Percentiles rank a stretch among this genome's conserved stretches.
phyloP scores from a whole-genome alignment of 2,329 filamentous ascomycete genomes.

The Onygenales sp. region DNA sequence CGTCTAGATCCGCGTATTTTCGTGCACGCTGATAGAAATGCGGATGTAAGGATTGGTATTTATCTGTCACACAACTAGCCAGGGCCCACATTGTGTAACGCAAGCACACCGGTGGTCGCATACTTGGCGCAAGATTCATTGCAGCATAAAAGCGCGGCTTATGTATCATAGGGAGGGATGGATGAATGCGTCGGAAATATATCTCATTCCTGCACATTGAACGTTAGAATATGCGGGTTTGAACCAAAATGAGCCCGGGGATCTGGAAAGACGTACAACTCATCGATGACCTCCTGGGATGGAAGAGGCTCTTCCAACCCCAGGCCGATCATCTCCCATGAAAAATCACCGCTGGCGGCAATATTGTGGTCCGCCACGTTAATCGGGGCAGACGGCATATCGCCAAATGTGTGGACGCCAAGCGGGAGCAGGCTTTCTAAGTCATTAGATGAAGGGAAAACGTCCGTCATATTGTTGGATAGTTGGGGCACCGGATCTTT shows the following conservation, averaged over 20 bases:
- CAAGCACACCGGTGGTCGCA: slow-evolving; percentile 76
- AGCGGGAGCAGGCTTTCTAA: not conserved
- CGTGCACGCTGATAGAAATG: slow-evolving; percentile 83
- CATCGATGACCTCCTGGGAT: slow-evolving; percentile 69
- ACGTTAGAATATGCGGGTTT: slow-evolving; percentile 12
- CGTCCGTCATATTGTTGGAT: not conserved
- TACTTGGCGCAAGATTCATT: slow-evolving; percentile 78
- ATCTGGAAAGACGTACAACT: slow-evolving; percentile 49
- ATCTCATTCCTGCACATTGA: slow-evolving; percentile 55
- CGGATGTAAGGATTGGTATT: slow-evolving; percentile 68
- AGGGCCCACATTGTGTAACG: slow-evolving; percentile 95
- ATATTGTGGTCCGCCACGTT: slow-evolving; percentile 15
- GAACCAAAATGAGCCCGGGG: not conserved
- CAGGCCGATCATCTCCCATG: slow-evolving; percentile 78
- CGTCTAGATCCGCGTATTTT: slow-evolving; percentile 83
- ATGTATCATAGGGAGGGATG: slow-evolving; percentile 80
- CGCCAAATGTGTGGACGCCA: not conserved
- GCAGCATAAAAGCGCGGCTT: slow-evolving; percentile 77
- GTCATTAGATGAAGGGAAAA: not conserved
- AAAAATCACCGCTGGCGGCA: slow-evolving; percentile 41
- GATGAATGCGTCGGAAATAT: slow-evolving; percentile 86
- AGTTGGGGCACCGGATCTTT: slow-evolving; percentile 13
- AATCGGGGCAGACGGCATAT: slow-evolving; percentile 8
- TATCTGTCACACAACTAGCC: slow-evolving; percentile 76
- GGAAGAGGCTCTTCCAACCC: slow-evolving; percentile 77